Evolutionary conservation across 768 basidiomycete species (phyloP), one percentile per base, ranked within the genome.

Genomic region (Kwoniella dejecticola): DNA sequence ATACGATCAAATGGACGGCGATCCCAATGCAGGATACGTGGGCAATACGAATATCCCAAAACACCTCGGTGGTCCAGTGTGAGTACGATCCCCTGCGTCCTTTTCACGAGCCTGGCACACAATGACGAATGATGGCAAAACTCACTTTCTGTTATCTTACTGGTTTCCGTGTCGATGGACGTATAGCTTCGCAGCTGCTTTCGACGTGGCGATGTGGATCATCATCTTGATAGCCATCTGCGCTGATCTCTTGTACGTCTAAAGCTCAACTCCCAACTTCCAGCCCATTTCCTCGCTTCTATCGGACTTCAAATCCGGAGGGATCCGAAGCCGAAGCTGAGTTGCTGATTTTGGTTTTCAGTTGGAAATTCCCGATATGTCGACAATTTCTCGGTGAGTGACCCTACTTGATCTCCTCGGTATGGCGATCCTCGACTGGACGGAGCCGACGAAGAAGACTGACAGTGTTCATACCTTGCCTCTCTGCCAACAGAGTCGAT

Each of bases 41-140:
- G 46, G 64, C 54, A 36, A 36, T n/a, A 71, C 73, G 26, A 75
- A 75, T 40, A 75, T 75, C 36, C 73, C 73, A 3, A 75, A 75
- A 60, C 73, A 75, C 52, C 70, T 75, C 10, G 73, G 68, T 40
- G 73, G 73, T n/a, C 62, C 60, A 1, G 64, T 75, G 69, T 74
- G 36, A 55, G 69, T 67, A 13, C 4, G 7, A 1, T 53, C 36
- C 36, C 19, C 26, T 23, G 4, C 15, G 1, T 41, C 26, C n/a
- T n/a, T n/a, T n/a, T n/a, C n/a, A n/a, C n/a, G n/a, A n/a, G n/a
- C n/a, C n/a, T n/a, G n/a, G n/a, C n/a, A n/a, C n/a, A n/a, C n/a
- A n/a, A n/a, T n/a, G n/a, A n/a, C n/a, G n/a, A n/a, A n/a, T n/a
- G n/a, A n/a, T n/a, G n/a, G n/a, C 36, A 38, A 38, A 38, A 8